Evolutionary conservation across 169 alveolate species (phyloP).

Genomic region (Plasmodium billcollinsi): DNA sequence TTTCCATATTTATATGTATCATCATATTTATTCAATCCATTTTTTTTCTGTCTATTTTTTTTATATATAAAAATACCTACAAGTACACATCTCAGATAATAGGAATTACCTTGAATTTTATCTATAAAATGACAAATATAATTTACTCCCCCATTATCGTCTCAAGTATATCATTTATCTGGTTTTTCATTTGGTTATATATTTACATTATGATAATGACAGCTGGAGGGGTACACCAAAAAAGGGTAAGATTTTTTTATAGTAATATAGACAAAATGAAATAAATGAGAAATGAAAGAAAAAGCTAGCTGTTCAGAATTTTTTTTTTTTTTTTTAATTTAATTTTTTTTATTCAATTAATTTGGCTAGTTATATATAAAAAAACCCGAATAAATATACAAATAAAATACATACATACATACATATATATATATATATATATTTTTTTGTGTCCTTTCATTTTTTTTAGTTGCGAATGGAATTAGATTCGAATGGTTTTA

Average conservation of each 20-base stretch:
- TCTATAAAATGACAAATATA: constrained; percentile 17
- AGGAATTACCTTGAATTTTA: constrained; percentile 28
- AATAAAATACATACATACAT: background rate
- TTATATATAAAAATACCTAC: constrained; percentile 52
- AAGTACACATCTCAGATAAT: constrained; percentile 41
- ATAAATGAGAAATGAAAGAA: background rate
- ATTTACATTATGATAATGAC: constrained; percentile 43
- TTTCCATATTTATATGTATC: constrained; percentile 32
- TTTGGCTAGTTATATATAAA: no score
- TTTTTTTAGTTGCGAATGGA: constrained; percentile 26
- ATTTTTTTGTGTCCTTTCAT: background rate
- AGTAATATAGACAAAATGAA: background rate
- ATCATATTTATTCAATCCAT: constrained; percentile 22
- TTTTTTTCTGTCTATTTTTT: constrained; percentile 26
- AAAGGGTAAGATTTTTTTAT: constrained; percentile 24
- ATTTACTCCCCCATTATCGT: constrained; percentile 32
- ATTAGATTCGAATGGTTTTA: constrained; percentile 46
- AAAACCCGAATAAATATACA: background rate
- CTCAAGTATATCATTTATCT: constrained; percentile 12
- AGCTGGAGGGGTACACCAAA: constrained; percentile 27
- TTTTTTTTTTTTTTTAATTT: background rate
- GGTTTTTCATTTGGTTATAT: constrained; percentile 30
- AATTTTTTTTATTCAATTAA: background rate
- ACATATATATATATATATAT: background rate
- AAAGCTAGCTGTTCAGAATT: background rate